Percentiles rank a stretch among this genome's conserved stretches.
These are phyloP conservation scores for Acrocalymma vagum DNA, from an alignment of 2,329 filamentous ascomycete species.

Conservation along the genomic window DNA sequence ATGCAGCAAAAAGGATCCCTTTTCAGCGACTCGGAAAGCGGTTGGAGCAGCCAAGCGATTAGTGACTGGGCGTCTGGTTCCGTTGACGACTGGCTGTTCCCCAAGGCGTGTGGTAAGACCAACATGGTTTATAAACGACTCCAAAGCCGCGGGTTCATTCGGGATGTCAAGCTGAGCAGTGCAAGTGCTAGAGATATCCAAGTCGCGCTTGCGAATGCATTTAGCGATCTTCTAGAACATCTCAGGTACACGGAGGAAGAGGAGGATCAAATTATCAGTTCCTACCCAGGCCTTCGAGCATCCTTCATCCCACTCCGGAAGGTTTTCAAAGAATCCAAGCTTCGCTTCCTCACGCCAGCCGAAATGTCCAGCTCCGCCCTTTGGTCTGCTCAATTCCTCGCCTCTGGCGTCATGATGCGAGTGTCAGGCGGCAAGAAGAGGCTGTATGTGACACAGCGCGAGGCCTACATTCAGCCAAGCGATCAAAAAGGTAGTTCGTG, in stretches of 20 bases:
- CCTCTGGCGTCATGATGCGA: conserved; percentile 77
- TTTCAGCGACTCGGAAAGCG: conserved; percentile 49
- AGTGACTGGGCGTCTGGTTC: conserved; percentile 57
- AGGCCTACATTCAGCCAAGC: conserved; percentile 75
- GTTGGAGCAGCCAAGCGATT: conserved; percentile 59
- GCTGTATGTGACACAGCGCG: conserved; percentile 78
- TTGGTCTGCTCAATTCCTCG: conserved; percentile 77
- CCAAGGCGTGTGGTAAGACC: conserved; percentile 72
- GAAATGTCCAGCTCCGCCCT: conserved; percentile 77
- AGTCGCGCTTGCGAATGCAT: conserved; percentile 68
- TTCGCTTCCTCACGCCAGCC: conserved; percentile 73
- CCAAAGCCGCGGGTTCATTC: conserved; percentile 76
- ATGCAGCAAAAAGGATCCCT: conserved; percentile 20
- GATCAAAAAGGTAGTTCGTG: conserved; percentile 61
- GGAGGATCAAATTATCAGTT: conserved; percentile 31
- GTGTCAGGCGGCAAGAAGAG: conserved; percentile 67
- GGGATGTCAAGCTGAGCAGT: conserved; percentile 67
- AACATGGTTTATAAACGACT: conserved; percentile 74
- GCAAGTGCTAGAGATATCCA: conserved; percentile 74
- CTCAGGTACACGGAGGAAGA: conserved; percentile 36
- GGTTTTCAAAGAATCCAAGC: conserved; percentile 74
- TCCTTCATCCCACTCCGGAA: conserved; percentile 81
- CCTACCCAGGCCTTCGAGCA: conserved; percentile 67
- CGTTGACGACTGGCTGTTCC: conserved; percentile 68
- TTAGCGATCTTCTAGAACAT: conserved; percentile 61